These are phyloP conservation scores for Paramecium sonneborni DNA, from an alignment of 73 alveolate species.

Conservation along the genomic window DNA sequence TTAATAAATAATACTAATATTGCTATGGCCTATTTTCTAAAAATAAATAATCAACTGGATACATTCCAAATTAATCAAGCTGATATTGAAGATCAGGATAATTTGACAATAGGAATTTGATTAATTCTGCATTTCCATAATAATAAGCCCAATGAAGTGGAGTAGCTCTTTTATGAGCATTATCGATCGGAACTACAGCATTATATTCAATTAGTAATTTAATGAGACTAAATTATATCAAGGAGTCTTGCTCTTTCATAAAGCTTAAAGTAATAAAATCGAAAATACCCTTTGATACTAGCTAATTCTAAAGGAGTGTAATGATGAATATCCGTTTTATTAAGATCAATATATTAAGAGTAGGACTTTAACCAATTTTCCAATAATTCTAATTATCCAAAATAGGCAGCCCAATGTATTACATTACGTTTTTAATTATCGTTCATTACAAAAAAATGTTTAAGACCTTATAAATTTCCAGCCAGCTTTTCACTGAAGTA, in stretches of 20 bases:
- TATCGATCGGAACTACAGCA: background rate
- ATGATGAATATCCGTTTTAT: background rate
- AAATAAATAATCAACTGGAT: constrained; percentile 33
- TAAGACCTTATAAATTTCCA: background rate
- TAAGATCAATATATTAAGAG: background rate
- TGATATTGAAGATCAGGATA: background rate
- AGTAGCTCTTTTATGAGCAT: background rate
- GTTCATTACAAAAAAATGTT: background rate
- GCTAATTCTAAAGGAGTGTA: constrained; percentile 29
- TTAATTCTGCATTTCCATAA: constrained; percentile 24
- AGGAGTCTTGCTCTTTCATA: background rate
- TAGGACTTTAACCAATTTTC: background rate
- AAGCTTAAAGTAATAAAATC: background rate
- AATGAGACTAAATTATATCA: background rate
- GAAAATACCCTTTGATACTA: background rate
- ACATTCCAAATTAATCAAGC: background rate
- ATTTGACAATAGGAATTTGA: background rate
- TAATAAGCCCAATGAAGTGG: constrained; percentile 55
- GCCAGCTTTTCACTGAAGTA: background rate
- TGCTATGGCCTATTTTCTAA: constrained; percentile 35
- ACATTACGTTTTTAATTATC: background rate
- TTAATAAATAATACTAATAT: constrained; percentile 6
- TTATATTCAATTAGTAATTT: background rate
- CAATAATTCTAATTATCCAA: constrained; percentile 35
- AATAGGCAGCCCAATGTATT: constrained; percentile 48